A percentile compares a stretch with the other conserved stretches of the same genome.
phyloP scores from a whole-genome alignment of 176 grass and related monocot species.

The Oryza meridionalis region DNA sequence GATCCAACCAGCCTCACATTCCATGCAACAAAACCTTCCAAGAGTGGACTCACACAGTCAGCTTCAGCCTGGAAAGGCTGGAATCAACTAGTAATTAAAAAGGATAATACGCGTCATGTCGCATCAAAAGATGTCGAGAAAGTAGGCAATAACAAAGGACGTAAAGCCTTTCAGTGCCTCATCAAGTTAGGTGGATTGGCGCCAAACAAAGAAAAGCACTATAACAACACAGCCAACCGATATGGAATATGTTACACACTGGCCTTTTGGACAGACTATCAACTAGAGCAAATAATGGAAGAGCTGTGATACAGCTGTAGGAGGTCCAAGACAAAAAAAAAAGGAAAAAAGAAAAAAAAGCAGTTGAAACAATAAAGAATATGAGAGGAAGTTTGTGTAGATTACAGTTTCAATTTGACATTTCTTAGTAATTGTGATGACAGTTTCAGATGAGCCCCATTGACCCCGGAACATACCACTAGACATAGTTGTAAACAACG shows the following conservation, averaged over 20 bases:
- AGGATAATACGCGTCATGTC: not conserved
- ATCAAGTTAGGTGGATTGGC: conserved; percentile 17
- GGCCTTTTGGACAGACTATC: not conserved
- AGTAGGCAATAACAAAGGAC: not conserved
- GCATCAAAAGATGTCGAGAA: conserved; percentile 2
- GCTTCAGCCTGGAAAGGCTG: conserved; percentile 23
- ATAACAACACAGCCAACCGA: not conserved
- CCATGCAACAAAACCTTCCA: not conserved
- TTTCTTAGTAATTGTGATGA: conserved; percentile 38
- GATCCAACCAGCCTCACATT: not conserved
- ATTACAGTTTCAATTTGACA: conserved; percentile 49
- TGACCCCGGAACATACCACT: conserved; percentile 45
- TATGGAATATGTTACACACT: not conserved
- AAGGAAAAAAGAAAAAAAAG: not conserved
- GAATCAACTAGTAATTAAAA: too few relatives aligned
- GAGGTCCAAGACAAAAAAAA: not conserved
- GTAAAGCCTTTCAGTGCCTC: not conserved
- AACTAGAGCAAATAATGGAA: not conserved
- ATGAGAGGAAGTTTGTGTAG: conserved; percentile 30
- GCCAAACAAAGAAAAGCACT: conserved; percentile 1
- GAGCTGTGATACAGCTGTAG: not conserved
- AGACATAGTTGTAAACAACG: conserved; percentile 42
- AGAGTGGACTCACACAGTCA: conserved; percentile 27
- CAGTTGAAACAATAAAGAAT: conserved; percentile 39
- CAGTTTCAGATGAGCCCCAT: conserved; percentile 32